Conservation (phyloP, 257 asterid species). For the Scutellaria galericulata region DNA sequence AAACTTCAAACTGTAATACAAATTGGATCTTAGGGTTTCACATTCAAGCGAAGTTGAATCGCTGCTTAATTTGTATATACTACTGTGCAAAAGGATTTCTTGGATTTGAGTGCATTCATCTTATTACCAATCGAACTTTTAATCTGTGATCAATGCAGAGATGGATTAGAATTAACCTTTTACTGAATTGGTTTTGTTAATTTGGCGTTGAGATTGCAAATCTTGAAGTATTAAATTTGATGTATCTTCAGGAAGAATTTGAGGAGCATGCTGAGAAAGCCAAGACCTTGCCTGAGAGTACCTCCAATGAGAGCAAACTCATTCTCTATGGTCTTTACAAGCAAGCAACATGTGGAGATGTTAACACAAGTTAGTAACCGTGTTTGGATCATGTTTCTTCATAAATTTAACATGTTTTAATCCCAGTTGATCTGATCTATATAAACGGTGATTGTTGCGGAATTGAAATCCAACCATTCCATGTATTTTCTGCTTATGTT, state of each 20-base stretch:
- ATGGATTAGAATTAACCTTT: background rate
- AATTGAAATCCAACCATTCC: background rate
- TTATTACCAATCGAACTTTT: background rate
- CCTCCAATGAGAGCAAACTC: conserved; percentile 72
- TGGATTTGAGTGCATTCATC: background rate
- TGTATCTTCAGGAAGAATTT: conserved; percentile 75
- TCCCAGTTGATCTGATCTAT: conserved; percentile 6
- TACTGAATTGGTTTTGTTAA: no score
- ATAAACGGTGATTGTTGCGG: background rate
- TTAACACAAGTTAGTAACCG: conserved; percentile 68
- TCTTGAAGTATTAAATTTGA: background rate
- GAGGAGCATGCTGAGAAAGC: conserved; percentile 88
- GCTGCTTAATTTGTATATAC: conserved; percentile 18
- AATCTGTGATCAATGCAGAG: background rate
- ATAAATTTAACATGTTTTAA: background rate
- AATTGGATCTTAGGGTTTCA: conserved; percentile 22
- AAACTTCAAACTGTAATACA: background rate
- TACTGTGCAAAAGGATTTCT: background rate
- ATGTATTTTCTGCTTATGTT: background rate
- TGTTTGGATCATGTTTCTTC: background rate
- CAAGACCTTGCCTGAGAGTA: conserved; percentile 76
- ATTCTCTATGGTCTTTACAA: conserved; percentile 87
- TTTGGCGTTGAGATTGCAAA: background rate
- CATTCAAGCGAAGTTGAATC: background rate
- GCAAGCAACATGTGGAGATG: conserved; percentile 78